Conservation (phyloP, 2,329 filamentous ascomycete species). For the Furcasterigmium sp. region DNA sequence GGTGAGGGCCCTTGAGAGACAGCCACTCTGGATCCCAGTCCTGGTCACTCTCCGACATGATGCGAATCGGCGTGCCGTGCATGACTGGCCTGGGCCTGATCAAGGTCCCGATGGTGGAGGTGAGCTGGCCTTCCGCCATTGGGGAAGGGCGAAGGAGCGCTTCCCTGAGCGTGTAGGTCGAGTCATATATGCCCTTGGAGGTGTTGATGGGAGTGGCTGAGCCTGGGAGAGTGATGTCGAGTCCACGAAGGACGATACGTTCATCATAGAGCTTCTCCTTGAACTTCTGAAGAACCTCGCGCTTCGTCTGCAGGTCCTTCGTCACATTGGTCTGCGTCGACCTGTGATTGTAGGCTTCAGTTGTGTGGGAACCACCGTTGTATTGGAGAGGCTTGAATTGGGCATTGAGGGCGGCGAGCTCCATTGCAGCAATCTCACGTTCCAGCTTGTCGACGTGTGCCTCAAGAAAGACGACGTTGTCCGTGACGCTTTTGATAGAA, state of each 20-base stretch:
- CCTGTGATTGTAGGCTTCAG: too few relatives aligned
- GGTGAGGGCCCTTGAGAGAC: conserved; percentile 19
- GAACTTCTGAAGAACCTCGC: background rate
- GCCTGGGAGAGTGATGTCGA: background rate
- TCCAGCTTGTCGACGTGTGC: too few relatives aligned
- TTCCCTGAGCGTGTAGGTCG: background rate
- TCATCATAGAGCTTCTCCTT: background rate
- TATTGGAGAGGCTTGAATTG: too few relatives aligned
- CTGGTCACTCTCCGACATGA: conserved; percentile 18
- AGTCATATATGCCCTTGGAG: background rate
- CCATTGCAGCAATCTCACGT: too few relatives aligned
- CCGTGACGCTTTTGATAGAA: too few relatives aligned
- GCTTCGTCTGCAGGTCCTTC: too few relatives aligned
- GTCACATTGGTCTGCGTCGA: too few relatives aligned
- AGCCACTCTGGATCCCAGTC: conserved; percentile 26
- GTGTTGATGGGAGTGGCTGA: background rate
- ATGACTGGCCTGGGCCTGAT: background rate
- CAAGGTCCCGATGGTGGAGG: background rate
- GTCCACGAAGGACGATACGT: background rate
- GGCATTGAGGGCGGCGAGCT: too few relatives aligned
- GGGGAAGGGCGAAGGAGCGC: background rate
- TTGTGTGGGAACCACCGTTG: too few relatives aligned
- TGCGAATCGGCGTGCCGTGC: conserved; percentile 14
- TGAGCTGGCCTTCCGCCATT: background rate
- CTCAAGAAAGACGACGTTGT: too few relatives aligned